phyloP scores from a whole-genome alignment of 2,329 filamentous ascomycete genomes.

The Epichloe uncinata region DNA sequence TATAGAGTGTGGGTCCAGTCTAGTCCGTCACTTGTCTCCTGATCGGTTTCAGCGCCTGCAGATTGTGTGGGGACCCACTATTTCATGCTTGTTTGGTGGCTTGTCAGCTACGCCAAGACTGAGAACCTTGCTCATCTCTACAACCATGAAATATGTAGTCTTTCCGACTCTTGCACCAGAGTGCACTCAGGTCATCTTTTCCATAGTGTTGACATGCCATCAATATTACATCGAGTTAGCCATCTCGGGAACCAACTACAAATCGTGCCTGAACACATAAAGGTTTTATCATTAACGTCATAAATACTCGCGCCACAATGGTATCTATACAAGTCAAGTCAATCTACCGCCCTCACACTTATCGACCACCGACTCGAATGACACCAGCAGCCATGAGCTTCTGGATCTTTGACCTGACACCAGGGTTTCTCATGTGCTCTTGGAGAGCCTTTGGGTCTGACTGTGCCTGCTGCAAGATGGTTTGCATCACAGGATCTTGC shows the following conservation, averaged over 20 bases:
- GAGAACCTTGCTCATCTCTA: not conserved
- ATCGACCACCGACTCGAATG: slow-evolving; percentile 55
- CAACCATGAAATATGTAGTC: too few relatives aligned
- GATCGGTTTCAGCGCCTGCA: too few relatives aligned
- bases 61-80: too few relatives aligned
- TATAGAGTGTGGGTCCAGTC: too few relatives aligned
- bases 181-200: too few relatives aligned
- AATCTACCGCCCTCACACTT: slow-evolving; percentile 4
- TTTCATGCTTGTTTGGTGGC: too few relatives aligned
- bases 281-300: slow-evolving; percentile 1
- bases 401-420: slow-evolving; percentile 77
- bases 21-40: too few relatives aligned
- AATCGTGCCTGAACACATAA: not conserved
- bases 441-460: slow-evolving; percentile 81
- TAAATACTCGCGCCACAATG: slow-evolving; percentile 4
- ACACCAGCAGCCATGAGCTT: slow-evolving; percentile 89
- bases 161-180: too few relatives aligned
- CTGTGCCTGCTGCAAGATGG: slow-evolving; percentile 93
- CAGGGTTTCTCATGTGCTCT: slow-evolving; percentile 93
- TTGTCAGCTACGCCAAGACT: not conserved
- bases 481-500: slow-evolving; percentile 95
- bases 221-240: not conserved
- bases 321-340: slow-evolving; percentile 6
- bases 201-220: not conserved
- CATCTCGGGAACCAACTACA: not conserved